Conservation (phyloP, 768 basidiomycete species). For the Strobilomyces dryophilus region DNA sequence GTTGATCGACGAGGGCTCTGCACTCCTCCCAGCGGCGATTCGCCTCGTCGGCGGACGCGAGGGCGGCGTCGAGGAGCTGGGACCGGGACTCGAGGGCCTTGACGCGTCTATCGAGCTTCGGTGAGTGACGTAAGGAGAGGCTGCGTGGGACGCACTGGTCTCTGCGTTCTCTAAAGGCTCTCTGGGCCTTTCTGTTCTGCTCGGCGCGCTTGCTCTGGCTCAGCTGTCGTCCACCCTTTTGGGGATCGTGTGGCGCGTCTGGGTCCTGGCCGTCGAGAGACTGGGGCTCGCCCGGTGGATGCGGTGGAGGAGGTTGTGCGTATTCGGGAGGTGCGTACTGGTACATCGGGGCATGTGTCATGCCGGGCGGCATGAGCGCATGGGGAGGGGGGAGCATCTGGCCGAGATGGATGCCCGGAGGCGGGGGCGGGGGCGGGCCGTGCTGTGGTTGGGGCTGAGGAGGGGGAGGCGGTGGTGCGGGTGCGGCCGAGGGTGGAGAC, state of each 20-base stretch:
- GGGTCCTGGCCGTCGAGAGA: slow-evolving; percentile 18
- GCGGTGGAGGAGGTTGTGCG: slow-evolving; percentile 26
- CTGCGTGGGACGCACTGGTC: slow-evolving; percentile 60
- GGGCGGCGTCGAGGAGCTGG: slow-evolving; percentile 78
- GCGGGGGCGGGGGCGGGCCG: slow-evolving; percentile 34
- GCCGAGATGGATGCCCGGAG: slow-evolving; percentile 39
- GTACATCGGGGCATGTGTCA: slow-evolving; percentile 28
- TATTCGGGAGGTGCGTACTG: slow-evolving; percentile 34
- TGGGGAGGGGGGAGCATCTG: slow-evolving; percentile 55
- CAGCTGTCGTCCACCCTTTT: slow-evolving; percentile 47
- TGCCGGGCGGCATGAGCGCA: slow-evolving; percentile 44
- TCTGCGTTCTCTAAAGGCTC: slow-evolving; percentile 85
- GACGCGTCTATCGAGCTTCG: slow-evolving; percentile 56
- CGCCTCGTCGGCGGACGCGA: slow-evolving; percentile 83
- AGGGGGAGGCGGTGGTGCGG: slow-evolving; percentile 14
- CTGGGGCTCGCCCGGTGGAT: slow-evolving; percentile 21
- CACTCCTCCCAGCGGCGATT: slow-evolving; percentile 90
- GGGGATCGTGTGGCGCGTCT: slow-evolving; percentile 7
- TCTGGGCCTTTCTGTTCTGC: slow-evolving; percentile 92
- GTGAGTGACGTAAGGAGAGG: slow-evolving; percentile 8
- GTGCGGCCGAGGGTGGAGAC: slow-evolving; percentile 45
- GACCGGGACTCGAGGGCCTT: slow-evolving; percentile 85
- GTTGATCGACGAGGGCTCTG: slow-evolving; percentile 82
- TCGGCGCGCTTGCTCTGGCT: slow-evolving; percentile 86
- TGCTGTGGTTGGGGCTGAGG: slow-evolving; percentile 26